phyloP scores from a whole-genome alignment of 1,284 basidiomycete genomes.

The Hemileccinum hortonii region DNA sequence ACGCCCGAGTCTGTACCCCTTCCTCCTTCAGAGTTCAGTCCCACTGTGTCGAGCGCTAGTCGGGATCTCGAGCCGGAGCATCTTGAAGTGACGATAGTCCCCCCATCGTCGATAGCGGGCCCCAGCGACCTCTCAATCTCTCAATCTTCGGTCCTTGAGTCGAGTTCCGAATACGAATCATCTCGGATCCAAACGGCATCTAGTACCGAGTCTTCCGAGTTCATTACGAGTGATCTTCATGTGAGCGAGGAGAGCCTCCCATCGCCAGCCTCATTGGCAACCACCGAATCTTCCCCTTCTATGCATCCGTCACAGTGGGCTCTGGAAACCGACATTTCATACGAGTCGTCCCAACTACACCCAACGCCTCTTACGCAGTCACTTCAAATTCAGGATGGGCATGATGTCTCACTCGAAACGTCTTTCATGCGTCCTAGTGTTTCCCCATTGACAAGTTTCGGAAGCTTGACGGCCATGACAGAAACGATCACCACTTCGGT shows the following conservation, averaged over 20 bases:
- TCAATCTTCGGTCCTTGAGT: conserved; percentile 23
- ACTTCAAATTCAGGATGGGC: conserved; percentile 53
- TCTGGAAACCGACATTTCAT: conserved; percentile 60
- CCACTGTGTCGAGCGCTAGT: conserved; percentile 26
- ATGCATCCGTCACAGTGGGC: conserved; percentile 53
- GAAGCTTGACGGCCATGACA: conserved; percentile 35
- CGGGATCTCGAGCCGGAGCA: conserved; percentile 26
- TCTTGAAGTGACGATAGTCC: conserved; percentile 9
- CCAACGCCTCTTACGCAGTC: conserved; percentile 67
- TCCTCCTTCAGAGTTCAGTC: conserved; percentile 39
- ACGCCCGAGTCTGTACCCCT: conserved; percentile 41
- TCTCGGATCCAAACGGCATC: conserved; percentile 20
- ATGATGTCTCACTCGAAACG: conserved; percentile 63
- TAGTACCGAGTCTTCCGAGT: conserved; percentile 36
- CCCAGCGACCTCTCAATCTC: conserved; percentile 26
- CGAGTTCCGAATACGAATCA: conserved; percentile 25
- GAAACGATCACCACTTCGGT: conserved; percentile 37
- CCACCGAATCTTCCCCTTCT: conserved; percentile 35
- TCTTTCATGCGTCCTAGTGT: conserved; percentile 50
- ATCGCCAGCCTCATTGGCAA: conserved; percentile 24
- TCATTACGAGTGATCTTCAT: conserved; percentile 24
- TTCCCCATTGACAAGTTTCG: conserved; percentile 40
- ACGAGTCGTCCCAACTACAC: conserved; percentile 64
- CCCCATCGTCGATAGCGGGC: conserved; percentile 19
- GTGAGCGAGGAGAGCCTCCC: conserved; percentile 30